Evolutionary conservation across 805 yeast genomes (phyloP).

Genomic region (Pichia nanzhaoensis): DNA sequence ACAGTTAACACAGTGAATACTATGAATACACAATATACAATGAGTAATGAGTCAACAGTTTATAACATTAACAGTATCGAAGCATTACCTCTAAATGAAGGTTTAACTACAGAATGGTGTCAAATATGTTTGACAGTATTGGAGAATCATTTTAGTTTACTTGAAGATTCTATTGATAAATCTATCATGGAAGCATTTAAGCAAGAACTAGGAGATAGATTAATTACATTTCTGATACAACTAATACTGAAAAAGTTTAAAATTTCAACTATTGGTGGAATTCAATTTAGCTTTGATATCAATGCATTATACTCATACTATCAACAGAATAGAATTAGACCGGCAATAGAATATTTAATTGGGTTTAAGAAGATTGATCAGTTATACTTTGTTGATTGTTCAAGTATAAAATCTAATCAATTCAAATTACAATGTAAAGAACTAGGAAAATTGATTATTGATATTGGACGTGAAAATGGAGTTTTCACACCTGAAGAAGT

Average conservation of each 20-base stretch:
- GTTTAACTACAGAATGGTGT: constrained; percentile 55
- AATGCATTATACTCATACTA: constrained; percentile 75
- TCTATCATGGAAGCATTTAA: constrained; percentile 86
- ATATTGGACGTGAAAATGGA: constrained; percentile 79
- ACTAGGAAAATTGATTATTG: constrained; percentile 76
- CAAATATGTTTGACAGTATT: constrained; percentile 52
- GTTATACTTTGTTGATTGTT: constrained; percentile 60
- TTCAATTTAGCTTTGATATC: constrained; percentile 72
- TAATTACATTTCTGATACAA: constrained; percentile 70
- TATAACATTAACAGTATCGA: constrained; percentile 12
- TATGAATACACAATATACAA: constrained; percentile 1
- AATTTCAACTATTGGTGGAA: constrained; percentile 77
- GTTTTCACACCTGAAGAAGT: constrained; percentile 88
- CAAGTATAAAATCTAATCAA: background rate
- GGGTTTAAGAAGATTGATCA: constrained; percentile 83
- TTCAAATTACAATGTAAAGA: constrained; percentile 72
- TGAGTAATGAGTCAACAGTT: constrained; percentile 2
- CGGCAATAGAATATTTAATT: constrained; percentile 67
- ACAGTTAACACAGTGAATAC: constrained; percentile 1
- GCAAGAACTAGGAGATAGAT: constrained; percentile 86
- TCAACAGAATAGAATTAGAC: constrained; percentile 51
- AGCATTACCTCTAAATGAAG: constrained; percentile 20
- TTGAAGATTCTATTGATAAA: constrained; percentile 80
- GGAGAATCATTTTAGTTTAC: constrained; percentile 61
- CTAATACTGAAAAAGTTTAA: constrained; percentile 61